Evolutionary conservation across 2,329 filamentous ascomycete species (phyloP).

Genomic region (Alternaria arborescens): DNA sequence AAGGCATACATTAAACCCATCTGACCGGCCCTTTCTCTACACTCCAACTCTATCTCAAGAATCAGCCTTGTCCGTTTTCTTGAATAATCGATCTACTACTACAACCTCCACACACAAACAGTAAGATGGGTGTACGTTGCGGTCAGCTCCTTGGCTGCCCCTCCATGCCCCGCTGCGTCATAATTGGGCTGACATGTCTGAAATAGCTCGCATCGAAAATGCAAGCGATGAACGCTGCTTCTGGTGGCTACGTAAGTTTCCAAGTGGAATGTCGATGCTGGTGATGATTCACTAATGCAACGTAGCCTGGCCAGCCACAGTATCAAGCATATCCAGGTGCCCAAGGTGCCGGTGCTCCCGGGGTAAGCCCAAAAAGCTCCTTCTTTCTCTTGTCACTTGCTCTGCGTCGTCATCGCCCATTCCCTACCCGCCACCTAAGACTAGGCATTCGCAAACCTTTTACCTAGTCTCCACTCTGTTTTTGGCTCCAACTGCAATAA

Average conservation of each 20-base stretch:
- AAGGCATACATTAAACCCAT: constrained; percentile 21
- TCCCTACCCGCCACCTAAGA: constrained; percentile 32
- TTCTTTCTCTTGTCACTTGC: constrained; percentile 35
- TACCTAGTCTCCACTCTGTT: constrained; percentile 29
- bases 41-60: background rate
- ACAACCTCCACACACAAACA: constrained; percentile 3
- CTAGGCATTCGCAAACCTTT: constrained; percentile 28
- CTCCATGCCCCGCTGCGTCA: constrained; percentile 34
- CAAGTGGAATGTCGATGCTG: constrained; percentile 11
- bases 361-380: constrained; percentile 43
- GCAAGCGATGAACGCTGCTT: no score
- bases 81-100: background rate
- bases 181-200: constrained; percentile 37
- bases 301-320: constrained; percentile 57
- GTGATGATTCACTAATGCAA: constrained; percentile 34
- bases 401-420: constrained; percentile 46
- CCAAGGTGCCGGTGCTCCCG: constrained; percentile 53
- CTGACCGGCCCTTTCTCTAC: constrained; percentile 22
- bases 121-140: constrained; percentile 32
- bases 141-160: constrained; percentile 20
- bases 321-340: constrained; percentile 67
- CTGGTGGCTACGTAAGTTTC: constrained; percentile 62
- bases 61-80: constrained; percentile 18
- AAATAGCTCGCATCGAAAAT: no score
- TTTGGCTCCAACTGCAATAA: constrained; percentile 36